These are phyloP conservation scores for Sporothrix pseudoabietina DNA, from an alignment of 2,329 filamentous ascomycete species.

Conservation along the genomic window DNA sequence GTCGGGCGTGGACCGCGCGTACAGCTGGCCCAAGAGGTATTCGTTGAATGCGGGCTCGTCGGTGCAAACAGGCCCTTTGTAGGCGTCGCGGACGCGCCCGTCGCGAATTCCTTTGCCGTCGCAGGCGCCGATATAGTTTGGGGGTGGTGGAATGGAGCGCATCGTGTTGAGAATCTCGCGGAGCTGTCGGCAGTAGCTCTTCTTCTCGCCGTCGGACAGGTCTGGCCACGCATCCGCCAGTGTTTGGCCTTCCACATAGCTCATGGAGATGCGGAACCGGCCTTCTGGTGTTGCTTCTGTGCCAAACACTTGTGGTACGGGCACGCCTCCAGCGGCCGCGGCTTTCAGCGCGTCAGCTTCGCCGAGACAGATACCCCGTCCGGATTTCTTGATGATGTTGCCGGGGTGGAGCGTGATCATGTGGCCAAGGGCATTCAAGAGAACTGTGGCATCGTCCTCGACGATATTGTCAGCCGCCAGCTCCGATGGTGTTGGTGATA, in stretches of 20 bases:
- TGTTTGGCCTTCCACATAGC: slow-evolving; percentile 37
- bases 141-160: slow-evolving; percentile 35
- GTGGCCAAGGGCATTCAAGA: slow-evolving; percentile 36
- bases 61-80: slow-evolving; percentile 35
- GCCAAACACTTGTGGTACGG: slow-evolving; percentile 36
- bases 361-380: slow-evolving; percentile 35
- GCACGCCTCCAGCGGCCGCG: slow-evolving; percentile 34
- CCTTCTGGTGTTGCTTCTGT: slow-evolving; percentile 34
- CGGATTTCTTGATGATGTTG: slow-evolving; percentile 39
- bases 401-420: slow-evolving; percentile 36
- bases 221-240: slow-evolving; percentile 38
- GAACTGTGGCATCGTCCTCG: slow-evolving; percentile 24
- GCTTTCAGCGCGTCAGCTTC: slow-evolving; percentile 39
- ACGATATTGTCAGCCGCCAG: slow-evolving; percentile 5
- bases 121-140: slow-evolving; percentile 37
- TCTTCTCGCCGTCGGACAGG: slow-evolving; percentile 36
- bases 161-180: slow-evolving; percentile 37
- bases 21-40: slow-evolving; percentile 35
- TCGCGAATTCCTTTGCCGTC: slow-evolving; percentile 39
- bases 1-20: slow-evolving; percentile 31
- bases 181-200: slow-evolving; percentile 37
- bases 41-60: slow-evolving; percentile 38
- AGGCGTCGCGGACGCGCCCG: slow-evolving; percentile 34
- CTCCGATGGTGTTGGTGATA: neutral
- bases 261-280: slow-evolving; percentile 37